Conservation (phyloP, 2,329 filamentous ascomycete species). For the Diaporthe velutina region DNA sequence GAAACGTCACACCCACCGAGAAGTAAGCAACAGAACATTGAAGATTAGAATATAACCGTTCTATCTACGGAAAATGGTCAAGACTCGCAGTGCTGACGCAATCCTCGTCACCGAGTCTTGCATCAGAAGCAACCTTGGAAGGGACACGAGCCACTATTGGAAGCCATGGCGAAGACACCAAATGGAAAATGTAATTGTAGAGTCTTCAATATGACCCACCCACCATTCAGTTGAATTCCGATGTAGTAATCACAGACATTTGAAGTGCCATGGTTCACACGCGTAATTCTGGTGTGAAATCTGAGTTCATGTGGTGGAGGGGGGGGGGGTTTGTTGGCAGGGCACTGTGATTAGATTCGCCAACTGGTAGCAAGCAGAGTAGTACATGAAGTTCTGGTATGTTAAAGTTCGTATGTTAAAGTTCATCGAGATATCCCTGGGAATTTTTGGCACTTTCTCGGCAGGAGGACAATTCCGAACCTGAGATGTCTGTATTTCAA, state of each 20-base stretch:
- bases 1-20: conserved; percentile 41
- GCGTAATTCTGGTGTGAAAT: neutral
- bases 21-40: conserved; percentile 21
- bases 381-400: no score
- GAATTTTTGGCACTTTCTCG: neutral
- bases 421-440: neutral
- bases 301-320: neutral
- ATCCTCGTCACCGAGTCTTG: neutral
- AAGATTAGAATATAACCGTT: neutral
- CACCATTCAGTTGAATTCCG: neutral
- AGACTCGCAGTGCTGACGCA: neutral
- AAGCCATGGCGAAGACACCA: neutral
- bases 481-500: neutral
- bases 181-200: neutral
- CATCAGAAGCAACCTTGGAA: no score
- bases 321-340: no score
- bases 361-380: neutral
- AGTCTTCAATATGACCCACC: neutral
- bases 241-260: neutral
- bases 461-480: neutral
- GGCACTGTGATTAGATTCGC: no score
- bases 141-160: no score
- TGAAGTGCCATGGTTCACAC: neutral
- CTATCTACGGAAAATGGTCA: neutral
- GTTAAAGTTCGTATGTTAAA: neutral